Evolutionary conservation across 257 asterid species (phyloP).

Genomic region (Solanum gracilifrons): DNA sequence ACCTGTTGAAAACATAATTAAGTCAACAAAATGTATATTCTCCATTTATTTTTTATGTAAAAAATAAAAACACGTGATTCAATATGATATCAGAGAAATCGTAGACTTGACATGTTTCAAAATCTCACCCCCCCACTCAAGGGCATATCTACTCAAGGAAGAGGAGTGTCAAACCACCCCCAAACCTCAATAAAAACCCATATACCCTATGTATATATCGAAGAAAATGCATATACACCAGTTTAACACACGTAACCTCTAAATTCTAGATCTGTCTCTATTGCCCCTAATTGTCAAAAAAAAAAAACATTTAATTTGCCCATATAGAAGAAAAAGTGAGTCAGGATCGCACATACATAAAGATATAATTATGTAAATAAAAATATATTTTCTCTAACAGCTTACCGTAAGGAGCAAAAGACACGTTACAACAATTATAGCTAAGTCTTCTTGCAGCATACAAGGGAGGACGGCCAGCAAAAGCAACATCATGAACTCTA

Average conservation of each 20-base stretch:
- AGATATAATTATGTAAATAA: neutral
- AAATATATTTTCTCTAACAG: neutral
- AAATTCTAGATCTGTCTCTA: neutral
- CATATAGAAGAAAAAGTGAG: neutral
- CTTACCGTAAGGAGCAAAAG: slow-evolving; percentile 1
- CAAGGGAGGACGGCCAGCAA: neutral
- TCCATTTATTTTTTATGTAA: neutral
- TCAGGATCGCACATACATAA: neutral
- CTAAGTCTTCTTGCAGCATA: neutral
- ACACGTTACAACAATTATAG: neutral
- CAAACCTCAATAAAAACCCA: neutral
- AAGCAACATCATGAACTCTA: neutral
- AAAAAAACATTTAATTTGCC: neutral
- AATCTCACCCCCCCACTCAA: neutral
- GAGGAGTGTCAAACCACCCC: neutral
- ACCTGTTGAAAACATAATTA: neutral
- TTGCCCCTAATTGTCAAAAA: neutral
- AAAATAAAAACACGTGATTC: neutral
- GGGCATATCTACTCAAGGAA: neutral
- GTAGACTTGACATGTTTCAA: neutral
- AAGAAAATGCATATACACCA: neutral
- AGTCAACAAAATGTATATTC: neutral
- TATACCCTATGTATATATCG: neutral
- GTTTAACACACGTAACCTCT: neutral
- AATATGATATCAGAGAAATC: neutral